Base-by-base conservation (phyloP, 75 land plant genomes). In the Picea glauca region DNA sequence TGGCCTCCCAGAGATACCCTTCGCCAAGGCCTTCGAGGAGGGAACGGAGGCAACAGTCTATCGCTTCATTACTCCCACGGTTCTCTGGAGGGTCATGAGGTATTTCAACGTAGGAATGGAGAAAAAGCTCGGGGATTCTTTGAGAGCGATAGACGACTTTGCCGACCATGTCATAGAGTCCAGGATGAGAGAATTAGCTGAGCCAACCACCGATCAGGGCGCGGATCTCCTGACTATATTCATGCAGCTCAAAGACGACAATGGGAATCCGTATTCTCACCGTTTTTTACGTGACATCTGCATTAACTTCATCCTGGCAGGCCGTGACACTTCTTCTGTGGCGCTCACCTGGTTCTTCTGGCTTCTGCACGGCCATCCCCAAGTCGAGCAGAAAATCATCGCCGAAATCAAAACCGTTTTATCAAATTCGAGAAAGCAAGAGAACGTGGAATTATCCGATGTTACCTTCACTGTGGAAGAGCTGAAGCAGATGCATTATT, bases 251-350 rank as follows among this genome's bases (percentile, higher is more conserved):
- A 83, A 33, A 61, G 92, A 92, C 66, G 95, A 92, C 4, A 79
- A 83, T 0, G 91, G 89, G 35, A 32, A 61, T 62, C 79, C 87
- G 0, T 95, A 77, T 83, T 87, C 95, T 1, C 91, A 89, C 46
- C 84, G 82, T 78, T 91, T 90, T 58, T 58, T 96, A 70, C 76
- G 91, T 50, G 98, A 96, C 75, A 86, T 96, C n/a, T 92, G 96
- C 75, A 90, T 96, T 4, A 96, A 94, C 58, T 93, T 96, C 83
- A 91, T 96, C 50, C 82, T 96, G 6, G 98, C 98, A 2, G 98
- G 98, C 50, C 79, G 96, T 57, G 98, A 93, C 83, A 93, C 98
- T 1, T 90, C 98, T 0, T 91, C 98, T 4, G 91, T 94, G 17
- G 94, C 98, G 35, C 79, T 94, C 20, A 85, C 91, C 30, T 94